These are phyloP conservation scores for Parietichytrium sp. DNA, from an alignment of 108 stramenopile genomes.

Conservation along the genomic window DNA sequence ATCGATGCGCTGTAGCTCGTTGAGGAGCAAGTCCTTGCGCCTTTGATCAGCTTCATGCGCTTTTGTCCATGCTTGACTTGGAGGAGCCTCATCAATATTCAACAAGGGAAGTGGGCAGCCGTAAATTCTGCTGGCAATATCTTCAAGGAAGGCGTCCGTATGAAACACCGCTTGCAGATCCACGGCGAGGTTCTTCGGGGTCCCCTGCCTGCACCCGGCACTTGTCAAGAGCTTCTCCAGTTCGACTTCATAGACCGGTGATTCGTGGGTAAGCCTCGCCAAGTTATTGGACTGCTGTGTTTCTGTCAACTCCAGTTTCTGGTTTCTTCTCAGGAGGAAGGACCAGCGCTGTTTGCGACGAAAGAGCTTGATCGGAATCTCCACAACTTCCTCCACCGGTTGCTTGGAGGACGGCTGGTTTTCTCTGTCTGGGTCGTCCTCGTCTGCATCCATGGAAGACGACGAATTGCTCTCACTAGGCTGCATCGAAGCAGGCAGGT, in stretches of 20 bases:
- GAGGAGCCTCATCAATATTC: background rate
- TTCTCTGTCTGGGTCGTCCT: slow-evolving; percentile 1
- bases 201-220: background rate
- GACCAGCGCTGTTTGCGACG: slow-evolving; percentile 31
- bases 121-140: slow-evolving; percentile 28
- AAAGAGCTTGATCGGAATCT: slow-evolving; percentile 9
- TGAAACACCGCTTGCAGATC: background rate
- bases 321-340: background rate
- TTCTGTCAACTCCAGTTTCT: slow-evolving; percentile 17
- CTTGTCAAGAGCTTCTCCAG: background rate
- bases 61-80: background rate
- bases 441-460: background rate
- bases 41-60: background rate
- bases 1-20: background rate
- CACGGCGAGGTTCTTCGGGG: background rate
- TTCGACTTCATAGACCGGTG: slow-evolving; percentile 33
- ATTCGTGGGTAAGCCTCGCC: background rate
- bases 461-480: too few species aligned
- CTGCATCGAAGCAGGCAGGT: too few species aligned
- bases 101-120: background rate
- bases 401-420: too few species aligned
- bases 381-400: too few species aligned
- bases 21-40: background rate
- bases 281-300: slow-evolving; percentile 25
- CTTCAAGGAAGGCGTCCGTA: slow-evolving; percentile 5